Evolutionary conservation across 768 basidiomycete species (phyloP), one percentile per base, ranked within the genome.

Genomic region (Suillus brevipes): DNA sequence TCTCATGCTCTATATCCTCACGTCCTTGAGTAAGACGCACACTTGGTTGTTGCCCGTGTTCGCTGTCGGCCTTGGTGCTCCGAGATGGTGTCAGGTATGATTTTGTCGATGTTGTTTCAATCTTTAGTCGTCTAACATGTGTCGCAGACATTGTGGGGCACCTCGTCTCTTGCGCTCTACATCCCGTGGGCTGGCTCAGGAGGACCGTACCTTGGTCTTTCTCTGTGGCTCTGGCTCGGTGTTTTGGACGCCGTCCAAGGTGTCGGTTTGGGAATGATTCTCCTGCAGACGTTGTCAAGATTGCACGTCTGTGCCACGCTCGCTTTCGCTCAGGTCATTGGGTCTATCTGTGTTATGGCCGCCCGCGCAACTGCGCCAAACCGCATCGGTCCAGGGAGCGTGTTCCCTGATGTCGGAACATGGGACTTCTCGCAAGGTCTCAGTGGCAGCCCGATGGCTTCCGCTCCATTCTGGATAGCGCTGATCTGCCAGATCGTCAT

Each of bases 31-130:
- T 72, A 97, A 96, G 78, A 92, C 92, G 13, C 95, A 97, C 73
- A 97, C 95, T 10, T 97, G 95, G 95, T 80, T 97, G 23, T 80
- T 97, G 47, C 94, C 95, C 55, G 93, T 97, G 9, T 97, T 97
- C 72, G 95, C 95, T 8, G 94, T 97, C 58, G 95, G 95, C 72
- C 85, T 97, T 62, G 95, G 95, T 52, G 93, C 94, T 36, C 95
- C 95, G 13, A 79, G 93, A 72, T 97, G 95, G 95, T 97, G 95
- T 82, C 95, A 97, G 81, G 89, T 88, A 74, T 57, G 74, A 70
- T 59, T 34, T n/a, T 59, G 3, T 31, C 59, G 10, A 28, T 40
- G 52, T 31, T 66, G 3, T 3, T 25, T 65, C 25, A 38, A 13
- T 12, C 16, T 37, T n/a, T 23, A 14, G 18, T 8, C 20, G 25